Evolutionary conservation across 768 basidiomycete genomes (phyloP), one percentile per base, ranked within the genome.

Genomic region (Trametes cubensis): DNA sequence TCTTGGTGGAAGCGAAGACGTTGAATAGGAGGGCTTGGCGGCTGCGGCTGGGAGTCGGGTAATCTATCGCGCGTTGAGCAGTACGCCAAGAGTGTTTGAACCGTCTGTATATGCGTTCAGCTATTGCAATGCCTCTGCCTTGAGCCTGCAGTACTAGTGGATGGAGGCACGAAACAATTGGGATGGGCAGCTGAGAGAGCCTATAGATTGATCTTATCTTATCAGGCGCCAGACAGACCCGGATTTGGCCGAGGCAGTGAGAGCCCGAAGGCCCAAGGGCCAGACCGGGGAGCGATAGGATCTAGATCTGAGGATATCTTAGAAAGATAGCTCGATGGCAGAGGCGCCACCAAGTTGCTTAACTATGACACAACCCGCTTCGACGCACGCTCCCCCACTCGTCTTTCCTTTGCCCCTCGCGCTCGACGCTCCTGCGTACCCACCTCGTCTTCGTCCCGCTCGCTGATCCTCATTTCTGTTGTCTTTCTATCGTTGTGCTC

Each of bases 361-460:
- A 54, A 63, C 44, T 58, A 65, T 61, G 59, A 58, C 63, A 60
- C 63, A 58, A 52, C 25, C 30, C 50, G 34, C 42, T 21, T 51
- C 41, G 50, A 23, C 47, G 42, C 50, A 53, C 51, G 20, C 53
- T 40, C 45, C 28, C 30, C 58, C 28, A 52, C 65, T 21, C 28
- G 20, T 55, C 28, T 25, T 17, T 48, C 30, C 28, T 26, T n/a
- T 38, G 46, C 34, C 38, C 34, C 23, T 23, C 39, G 17, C 18
- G 50, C 30, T 28, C 52, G 21, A 42, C 30, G 26, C 26, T 39
- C 26, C 39, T 41, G 38, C 44, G 41, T 44, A 40, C 41, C 18
- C 25, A 6, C 15, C 18, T 47, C 39, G 20, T 44, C 54, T 34
- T 18, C 30, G 6, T 18, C 18, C 17, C 34, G 42, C 26, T 25